Conservation (phyloP, 345 rosid genomes). For the Durio zibethinus region DNA sequence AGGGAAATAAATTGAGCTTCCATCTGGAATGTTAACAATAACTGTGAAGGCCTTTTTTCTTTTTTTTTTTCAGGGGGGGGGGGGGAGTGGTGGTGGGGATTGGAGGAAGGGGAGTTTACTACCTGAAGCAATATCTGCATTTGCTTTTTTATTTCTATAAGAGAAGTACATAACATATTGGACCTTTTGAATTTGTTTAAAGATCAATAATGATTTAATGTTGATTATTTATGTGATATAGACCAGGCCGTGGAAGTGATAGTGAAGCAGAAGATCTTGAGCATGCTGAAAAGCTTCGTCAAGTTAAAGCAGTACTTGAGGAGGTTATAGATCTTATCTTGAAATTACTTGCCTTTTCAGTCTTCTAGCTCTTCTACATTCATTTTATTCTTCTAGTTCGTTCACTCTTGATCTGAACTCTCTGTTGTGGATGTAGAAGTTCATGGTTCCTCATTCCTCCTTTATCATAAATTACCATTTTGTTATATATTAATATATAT, state of each 20-base stretch:
- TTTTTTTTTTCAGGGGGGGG: not conserved
- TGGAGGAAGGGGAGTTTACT: not conserved
- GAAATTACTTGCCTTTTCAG: not conserved
- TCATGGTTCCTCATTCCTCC: not conserved
- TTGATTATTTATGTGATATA: slow-evolving; percentile 30
- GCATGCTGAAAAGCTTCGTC: slow-evolving; percentile 99
- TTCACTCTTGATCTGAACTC: slow-evolving; percentile 1
- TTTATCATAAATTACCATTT: not conserved
- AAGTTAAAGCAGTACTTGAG: slow-evolving; percentile 97
- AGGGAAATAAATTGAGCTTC: not conserved
- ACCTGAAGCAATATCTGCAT: not conserved
- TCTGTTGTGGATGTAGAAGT: not conserved
- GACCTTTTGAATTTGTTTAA: not conserved
- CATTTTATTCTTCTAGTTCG: slow-evolving; percentile 11
- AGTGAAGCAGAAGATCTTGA: slow-evolving; percentile 98
- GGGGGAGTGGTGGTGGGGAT: too few relatives aligned
- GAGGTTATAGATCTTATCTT: slow-evolving; percentile 56
- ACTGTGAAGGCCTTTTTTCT: not conserved
- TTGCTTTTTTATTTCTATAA: not conserved
- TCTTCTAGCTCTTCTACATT: not conserved
- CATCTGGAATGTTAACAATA: not conserved
- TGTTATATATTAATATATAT: not conserved
- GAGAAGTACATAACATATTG: not conserved
- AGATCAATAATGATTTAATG: not conserved
- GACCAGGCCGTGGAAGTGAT: slow-evolving; percentile 92